These are phyloP conservation scores for Pestalotiopsis sp. DNA, from an alignment of 2,329 filamentous ascomycete species.

Conservation along the genomic window DNA sequence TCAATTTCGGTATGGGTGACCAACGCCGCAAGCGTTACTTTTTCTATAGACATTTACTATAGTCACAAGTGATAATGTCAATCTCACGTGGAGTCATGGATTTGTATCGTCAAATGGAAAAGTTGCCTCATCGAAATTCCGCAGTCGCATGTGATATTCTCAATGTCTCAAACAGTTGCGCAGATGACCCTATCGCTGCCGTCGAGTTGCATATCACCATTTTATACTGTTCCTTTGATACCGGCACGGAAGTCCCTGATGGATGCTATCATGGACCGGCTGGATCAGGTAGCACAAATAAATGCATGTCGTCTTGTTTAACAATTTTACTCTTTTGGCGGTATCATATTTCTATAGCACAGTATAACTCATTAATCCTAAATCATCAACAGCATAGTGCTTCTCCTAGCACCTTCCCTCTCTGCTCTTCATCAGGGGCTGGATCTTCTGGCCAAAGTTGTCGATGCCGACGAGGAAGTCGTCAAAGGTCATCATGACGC, in stretches of 20 bases:
- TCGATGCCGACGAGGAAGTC: constrained; percentile 31
- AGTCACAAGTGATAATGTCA: background rate
- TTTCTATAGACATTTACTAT: background rate
- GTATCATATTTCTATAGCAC: background rate
- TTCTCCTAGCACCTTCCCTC: constrained; percentile 6
- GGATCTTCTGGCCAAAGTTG: constrained; percentile 31
- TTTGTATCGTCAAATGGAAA: too few species aligned
- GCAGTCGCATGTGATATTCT: too few species aligned
- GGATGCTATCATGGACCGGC: background rate
- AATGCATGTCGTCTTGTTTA: background rate
- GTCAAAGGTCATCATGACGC: constrained; percentile 34
- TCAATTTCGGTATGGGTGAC: background rate
- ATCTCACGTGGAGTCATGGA: too few species aligned
- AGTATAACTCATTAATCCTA: background rate
- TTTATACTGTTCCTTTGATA: too few species aligned
- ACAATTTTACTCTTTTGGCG: constrained; percentile 9
- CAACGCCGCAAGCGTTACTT: background rate
- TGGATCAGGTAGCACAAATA: background rate
- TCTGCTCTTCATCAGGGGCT: constrained; percentile 33
- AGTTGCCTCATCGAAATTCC: too few species aligned
- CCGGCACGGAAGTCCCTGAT: background rate
- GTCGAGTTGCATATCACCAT: too few species aligned
- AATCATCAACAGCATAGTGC: background rate
- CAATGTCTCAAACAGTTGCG: background rate
- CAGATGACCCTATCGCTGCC: too few species aligned